Evolutionary conservation across 176 grass and related monocot species (phyloP).

Genomic region (Raddia distichophylla): DNA sequence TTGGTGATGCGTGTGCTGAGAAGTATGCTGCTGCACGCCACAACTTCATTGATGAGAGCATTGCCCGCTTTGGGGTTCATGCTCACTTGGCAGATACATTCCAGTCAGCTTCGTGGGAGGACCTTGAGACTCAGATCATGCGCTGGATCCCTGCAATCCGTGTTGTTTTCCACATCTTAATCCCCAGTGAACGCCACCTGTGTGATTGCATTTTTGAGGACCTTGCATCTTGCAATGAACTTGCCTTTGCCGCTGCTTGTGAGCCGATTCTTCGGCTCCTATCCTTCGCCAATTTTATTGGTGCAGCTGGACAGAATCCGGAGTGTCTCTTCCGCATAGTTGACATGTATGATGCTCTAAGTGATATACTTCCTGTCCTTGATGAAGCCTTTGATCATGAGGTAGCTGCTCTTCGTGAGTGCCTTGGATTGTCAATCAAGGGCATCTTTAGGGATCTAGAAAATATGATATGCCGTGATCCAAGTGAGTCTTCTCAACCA

Average conservation of each 20-base stretch:
- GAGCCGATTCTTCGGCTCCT: slow-evolving; percentile 38
- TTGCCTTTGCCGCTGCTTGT: slow-evolving; percentile 42
- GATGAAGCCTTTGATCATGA: slow-evolving; percentile 43
- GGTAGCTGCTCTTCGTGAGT: slow-evolving; percentile 23
- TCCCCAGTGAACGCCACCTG: slow-evolving; percentile 53
- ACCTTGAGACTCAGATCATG: slow-evolving; percentile 49
- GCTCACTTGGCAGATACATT: slow-evolving; percentile 32
- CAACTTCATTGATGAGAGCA: slow-evolving; percentile 48
- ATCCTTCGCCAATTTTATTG: slow-evolving; percentile 39
- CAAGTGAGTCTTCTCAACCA: slow-evolving; percentile 27
- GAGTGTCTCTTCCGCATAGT: slow-evolving; percentile 56
- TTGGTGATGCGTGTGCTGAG: slow-evolving; percentile 44
- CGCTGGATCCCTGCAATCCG: slow-evolving; percentile 50
- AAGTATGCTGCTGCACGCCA: slow-evolving; percentile 43
- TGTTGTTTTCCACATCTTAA: slow-evolving; percentile 48
- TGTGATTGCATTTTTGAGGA: slow-evolving; percentile 48
- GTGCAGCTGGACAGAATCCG: slow-evolving; percentile 32
- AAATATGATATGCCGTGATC: slow-evolving; percentile 47
- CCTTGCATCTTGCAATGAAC: slow-evolving; percentile 33
- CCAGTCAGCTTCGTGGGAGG: slow-evolving; percentile 37
- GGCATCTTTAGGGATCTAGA: slow-evolving; percentile 53
- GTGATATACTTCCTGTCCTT: slow-evolving; percentile 41
- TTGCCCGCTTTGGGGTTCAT: slow-evolving; percentile 44
- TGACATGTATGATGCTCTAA: slow-evolving; percentile 59
- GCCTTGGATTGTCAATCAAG: slow-evolving; percentile 51